Percentiles rank a stretch among this genome's conserved stretches.
Evolutionary conservation across 1,284 basidiomycete species (phyloP).

Genomic region (Malassezia restricta): DNA sequence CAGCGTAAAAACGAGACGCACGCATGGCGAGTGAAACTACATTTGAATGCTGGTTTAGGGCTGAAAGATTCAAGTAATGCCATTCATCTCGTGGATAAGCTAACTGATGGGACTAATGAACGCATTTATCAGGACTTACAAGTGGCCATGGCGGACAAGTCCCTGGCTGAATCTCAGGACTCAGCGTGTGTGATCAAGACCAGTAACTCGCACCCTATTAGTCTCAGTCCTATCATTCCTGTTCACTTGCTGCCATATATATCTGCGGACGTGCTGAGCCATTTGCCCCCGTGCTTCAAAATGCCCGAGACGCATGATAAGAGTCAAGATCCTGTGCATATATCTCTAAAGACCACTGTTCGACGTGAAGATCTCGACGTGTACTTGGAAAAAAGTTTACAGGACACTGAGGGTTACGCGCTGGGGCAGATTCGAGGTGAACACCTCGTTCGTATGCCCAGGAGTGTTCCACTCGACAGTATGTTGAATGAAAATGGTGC

Average conservation of each 20-base stretch:
- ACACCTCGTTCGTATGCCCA: slow-evolving; percentile 26
- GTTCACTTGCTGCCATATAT: slow-evolving; percentile 20
- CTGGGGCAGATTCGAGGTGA: slow-evolving; percentile 20
- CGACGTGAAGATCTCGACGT: slow-evolving; percentile 7
- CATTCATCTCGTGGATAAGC: slow-evolving; percentile 18
- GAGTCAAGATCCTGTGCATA: not conserved
- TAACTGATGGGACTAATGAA: slow-evolving; percentile 25
- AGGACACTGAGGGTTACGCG: slow-evolving; percentile 15
- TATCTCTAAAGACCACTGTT: not conserved
- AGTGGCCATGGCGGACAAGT: not conserved
- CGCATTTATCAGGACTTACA: slow-evolving; percentile 18
- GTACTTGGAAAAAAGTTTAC: not conserved
- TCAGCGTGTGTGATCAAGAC: slow-evolving; percentile 24
- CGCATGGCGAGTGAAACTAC: slow-evolving; percentile 18
- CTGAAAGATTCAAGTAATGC: slow-evolving; percentile 3
- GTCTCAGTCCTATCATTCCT: slow-evolving; percentile 31
- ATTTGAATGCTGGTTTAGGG: not conserved
- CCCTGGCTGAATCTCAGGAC: not conserved
- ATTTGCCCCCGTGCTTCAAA: slow-evolving; percentile 9
- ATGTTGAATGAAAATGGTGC: not conserved
- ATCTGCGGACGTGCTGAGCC: slow-evolving; percentile 17
- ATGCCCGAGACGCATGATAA: not conserved
- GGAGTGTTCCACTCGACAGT: slow-evolving; percentile 21
- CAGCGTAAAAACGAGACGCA: slow-evolving; percentile 25
- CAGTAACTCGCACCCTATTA: slow-evolving; percentile 40